Percentiles rank a stretch among this genome's conserved stretches.
phyloP scores from a whole-genome alignment of 495 filamentous ascomycete genomes.

The Penicillium cosmopolitanum region DNA sequence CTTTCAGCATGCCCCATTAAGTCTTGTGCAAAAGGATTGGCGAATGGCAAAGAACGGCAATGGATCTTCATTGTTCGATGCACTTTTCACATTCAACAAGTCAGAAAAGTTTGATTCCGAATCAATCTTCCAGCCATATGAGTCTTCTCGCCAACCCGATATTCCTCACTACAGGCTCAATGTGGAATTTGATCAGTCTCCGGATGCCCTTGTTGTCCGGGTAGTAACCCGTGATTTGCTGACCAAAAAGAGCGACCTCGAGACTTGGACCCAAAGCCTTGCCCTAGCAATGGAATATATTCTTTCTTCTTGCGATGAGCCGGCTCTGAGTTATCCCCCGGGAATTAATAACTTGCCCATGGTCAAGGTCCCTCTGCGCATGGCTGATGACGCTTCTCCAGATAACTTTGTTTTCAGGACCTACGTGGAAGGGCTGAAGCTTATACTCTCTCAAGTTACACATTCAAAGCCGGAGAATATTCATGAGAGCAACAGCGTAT shows the following conservation, averaged over 20 bases:
- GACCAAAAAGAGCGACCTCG: neutral
- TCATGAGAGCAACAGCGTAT: neutral
- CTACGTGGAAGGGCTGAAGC: neutral
- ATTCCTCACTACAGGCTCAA: constrained; percentile 63
- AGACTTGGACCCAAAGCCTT: neutral
- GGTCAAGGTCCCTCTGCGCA: neutral
- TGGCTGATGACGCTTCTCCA: neutral
- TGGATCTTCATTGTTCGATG: constrained; percentile 11
- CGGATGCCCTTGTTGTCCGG: constrained; percentile 27
- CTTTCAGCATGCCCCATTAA: constrained; percentile 31
- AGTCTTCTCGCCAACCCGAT: constrained; percentile 2
- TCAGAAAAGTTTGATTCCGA: constrained; percentile 4
- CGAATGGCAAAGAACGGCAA: constrained; percentile 12
- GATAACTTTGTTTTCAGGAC: neutral
- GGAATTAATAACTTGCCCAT: neutral
- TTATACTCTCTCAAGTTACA: neutral
- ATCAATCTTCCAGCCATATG: neutral
- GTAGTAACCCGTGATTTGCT: constrained; percentile 3
- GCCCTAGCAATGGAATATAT: neutral
- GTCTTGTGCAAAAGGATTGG: constrained; percentile 28
- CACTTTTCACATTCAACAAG: constrained; percentile 71
- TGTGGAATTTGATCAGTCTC: constrained; percentile 61
- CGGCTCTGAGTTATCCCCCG: neutral
- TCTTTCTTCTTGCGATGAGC: neutral
- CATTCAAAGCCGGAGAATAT: neutral